Conservation (phyloP, 148 eudicot species). For the Agrostemma githago region DNA sequence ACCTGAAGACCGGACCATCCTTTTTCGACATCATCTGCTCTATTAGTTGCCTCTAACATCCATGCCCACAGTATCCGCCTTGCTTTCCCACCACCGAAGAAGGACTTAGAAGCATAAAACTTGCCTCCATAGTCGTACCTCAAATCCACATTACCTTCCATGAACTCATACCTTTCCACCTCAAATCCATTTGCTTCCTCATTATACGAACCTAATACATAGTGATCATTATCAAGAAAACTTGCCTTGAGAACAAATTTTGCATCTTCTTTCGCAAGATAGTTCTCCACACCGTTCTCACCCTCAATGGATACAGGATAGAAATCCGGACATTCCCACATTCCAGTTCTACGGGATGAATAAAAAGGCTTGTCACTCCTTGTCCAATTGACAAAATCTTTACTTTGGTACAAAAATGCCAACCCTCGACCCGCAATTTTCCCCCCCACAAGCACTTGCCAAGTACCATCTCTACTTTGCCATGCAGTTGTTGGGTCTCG, state of each 20-base stretch:
- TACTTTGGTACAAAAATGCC: slow-evolving; percentile 34
- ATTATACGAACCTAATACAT: slow-evolving; percentile 27
- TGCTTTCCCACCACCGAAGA: slow-evolving; percentile 35
- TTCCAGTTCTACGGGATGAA: slow-evolving; percentile 31
- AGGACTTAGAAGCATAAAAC: slow-evolving; percentile 55
- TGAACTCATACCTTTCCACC: slow-evolving; percentile 20
- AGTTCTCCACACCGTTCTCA: slow-evolving; percentile 22
- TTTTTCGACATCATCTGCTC: slow-evolving; percentile 33
- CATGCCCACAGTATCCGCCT: slow-evolving; percentile 51
- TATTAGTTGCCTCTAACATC: slow-evolving; percentile 38
- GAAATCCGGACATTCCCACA: slow-evolving; percentile 56
- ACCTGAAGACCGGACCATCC: slow-evolving; percentile 71
- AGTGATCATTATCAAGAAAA: slow-evolving; percentile 35
- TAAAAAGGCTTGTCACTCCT: slow-evolving; percentile 36
- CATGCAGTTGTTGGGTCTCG: slow-evolving; percentile 56
- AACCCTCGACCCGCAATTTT: slow-evolving; percentile 37
- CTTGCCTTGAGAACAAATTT: slow-evolving; percentile 44
- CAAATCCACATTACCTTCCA: slow-evolving; percentile 39
- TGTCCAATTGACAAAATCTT: slow-evolving; percentile 40
- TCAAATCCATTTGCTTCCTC: slow-evolving; percentile 21
- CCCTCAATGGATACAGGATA: slow-evolving; percentile 33
- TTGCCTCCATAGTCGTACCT: slow-evolving; percentile 53
- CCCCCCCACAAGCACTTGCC: slow-evolving; percentile 35
- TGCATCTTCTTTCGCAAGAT: slow-evolving; percentile 3
- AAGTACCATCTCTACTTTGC: slow-evolving; percentile 25